A percentile compares a stretch with the other conserved stretches of the same genome.
Evolutionary conservation across 129 eudicot species (phyloP).

Genomic region (Lactuca sativa): DNA sequence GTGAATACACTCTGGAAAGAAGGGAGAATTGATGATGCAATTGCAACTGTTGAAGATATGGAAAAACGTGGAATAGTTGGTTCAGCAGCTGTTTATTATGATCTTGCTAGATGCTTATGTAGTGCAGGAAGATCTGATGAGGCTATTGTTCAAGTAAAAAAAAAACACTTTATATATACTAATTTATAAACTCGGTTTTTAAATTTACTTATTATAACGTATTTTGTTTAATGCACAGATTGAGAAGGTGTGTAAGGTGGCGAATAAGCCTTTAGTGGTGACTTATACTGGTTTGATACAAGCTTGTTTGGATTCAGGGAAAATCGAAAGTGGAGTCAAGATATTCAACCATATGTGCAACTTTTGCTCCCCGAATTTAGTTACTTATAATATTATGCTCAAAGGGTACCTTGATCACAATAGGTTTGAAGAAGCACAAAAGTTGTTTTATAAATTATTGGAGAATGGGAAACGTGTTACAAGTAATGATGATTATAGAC

Average conservation of each 20-base stretch:
- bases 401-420: constrained; percentile 68
- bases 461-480: constrained; percentile 42
- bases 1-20: no score
- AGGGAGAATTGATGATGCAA: constrained; percentile 81
- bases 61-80: constrained; percentile 91
- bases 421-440: constrained; percentile 68
- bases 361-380: constrained; percentile 77
- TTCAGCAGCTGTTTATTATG: constrained; percentile 78
- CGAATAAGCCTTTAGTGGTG: constrained; percentile 86
- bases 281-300: constrained; percentile 91
- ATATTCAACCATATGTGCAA: constrained; percentile 81
- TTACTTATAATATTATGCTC: constrained; percentile 82
- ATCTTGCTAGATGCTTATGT: constrained; percentile 97
- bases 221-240: constrained; percentile 40
- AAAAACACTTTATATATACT: not conserved
- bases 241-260: constrained; percentile 83
- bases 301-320: constrained; percentile 65
- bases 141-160: constrained; percentile 78
- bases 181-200: not conserved
- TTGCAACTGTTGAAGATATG: constrained; percentile 68
- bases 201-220: not conserved
- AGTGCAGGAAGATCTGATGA: constrained; percentile 83
- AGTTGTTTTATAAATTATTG: constrained; percentile 51
- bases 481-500: constrained; percentile 41
- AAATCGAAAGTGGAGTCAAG: constrained; percentile 53